phyloP scores from a whole-genome alignment of 1,139 yeast genomes.

The Saccharomycopsis phalli region DNA sequence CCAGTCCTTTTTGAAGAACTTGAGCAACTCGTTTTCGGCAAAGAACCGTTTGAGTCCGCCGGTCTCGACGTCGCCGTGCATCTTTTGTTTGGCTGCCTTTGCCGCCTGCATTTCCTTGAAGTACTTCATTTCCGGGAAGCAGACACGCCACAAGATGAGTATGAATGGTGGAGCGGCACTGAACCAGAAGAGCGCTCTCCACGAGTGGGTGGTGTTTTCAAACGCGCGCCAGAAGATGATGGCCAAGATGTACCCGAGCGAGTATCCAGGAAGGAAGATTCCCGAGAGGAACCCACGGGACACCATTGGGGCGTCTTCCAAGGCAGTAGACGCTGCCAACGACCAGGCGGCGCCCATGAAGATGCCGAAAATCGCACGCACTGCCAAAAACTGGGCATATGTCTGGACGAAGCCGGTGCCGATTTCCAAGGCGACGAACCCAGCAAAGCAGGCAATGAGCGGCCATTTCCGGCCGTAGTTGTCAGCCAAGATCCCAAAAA shows the following conservation, averaged over 20 bases:
- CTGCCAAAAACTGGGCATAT: slow-evolving; percentile 42
- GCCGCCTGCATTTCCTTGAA: slow-evolving; percentile 25
- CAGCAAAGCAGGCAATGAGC: slow-evolving; percentile 34
- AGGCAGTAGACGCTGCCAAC: slow-evolving; percentile 38
- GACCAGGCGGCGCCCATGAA: slow-evolving; percentile 48
- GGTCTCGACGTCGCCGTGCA: slow-evolving; percentile 21
- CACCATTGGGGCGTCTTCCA: slow-evolving; percentile 38
- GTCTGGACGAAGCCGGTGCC: slow-evolving; percentile 47
- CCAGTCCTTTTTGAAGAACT: slow-evolving; percentile 32
- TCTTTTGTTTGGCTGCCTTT: slow-evolving; percentile 18
- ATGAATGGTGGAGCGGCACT: slow-evolving; percentile 39
- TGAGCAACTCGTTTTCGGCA: slow-evolving; percentile 18
- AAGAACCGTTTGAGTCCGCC: slow-evolving; percentile 20
- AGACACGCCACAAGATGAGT: slow-evolving; percentile 35
- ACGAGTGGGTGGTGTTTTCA: slow-evolving; percentile 28
- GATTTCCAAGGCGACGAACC: slow-evolving; percentile 40
- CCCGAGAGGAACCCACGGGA: slow-evolving; percentile 40
- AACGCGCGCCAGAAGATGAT: slow-evolving; percentile 38
- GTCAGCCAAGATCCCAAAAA: slow-evolving; percentile 47
- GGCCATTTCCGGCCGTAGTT: slow-evolving; percentile 50
- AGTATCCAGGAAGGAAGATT: slow-evolving; percentile 37
- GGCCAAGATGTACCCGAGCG: slow-evolving; percentile 37
- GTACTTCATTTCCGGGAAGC: slow-evolving; percentile 32
- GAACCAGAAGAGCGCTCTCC: slow-evolving; percentile 52
- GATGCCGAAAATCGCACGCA: slow-evolving; percentile 42